Evolutionary conservation across 2,329 filamentous ascomycete species (phyloP).

Genomic region (Phyllosticta citrichinensis): DNA sequence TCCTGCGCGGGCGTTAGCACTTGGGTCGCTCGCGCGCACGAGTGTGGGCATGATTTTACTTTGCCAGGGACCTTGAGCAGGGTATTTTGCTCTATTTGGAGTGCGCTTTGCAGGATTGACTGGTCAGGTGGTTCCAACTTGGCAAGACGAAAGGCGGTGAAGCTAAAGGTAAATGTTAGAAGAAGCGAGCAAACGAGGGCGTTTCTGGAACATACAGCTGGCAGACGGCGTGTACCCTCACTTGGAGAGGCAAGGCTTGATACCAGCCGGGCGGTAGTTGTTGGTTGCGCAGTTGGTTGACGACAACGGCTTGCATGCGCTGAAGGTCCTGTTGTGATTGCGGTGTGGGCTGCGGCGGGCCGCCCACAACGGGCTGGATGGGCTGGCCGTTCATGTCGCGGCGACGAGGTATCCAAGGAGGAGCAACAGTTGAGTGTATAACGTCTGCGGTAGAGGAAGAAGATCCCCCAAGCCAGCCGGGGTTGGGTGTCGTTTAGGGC

Average conservation of each 20-base stretch:
- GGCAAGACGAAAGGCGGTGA: conserved; percentile 1
- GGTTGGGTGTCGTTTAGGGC: not conserved
- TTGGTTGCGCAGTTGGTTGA: conserved; percentile 1
- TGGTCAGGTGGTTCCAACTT: not conserved
- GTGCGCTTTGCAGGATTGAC: conserved; percentile 1
- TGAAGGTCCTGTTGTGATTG: not conserved
- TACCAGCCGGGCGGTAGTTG: conserved; percentile 1
- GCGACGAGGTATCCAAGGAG: not conserved
- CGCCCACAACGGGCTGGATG: conserved; percentile 6
- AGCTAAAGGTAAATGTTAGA: conserved; percentile 2
- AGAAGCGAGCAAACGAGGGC: not conserved
- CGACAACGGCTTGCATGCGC: conserved; percentile 3
- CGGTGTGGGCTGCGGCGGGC: conserved; percentile 2
- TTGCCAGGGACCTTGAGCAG: not conserved
- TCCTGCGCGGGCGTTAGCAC: not conserved
- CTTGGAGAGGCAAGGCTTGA: not conserved
- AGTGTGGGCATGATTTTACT: not conserved
- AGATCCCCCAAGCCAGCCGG: conserved; percentile 8
- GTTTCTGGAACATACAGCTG: conserved; percentile 1
- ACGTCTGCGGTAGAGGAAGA: not conserved
- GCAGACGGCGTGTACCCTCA: conserved; percentile 1
- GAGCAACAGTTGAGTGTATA: not conserved
- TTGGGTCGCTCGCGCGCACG: not conserved
- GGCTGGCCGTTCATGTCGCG: conserved; percentile 3
- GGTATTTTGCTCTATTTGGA: not conserved